Evolutionary conservation across 371 early-diverging fungal species (phyloP).

Genomic region (Choanephora cucurbitarum): DNA sequence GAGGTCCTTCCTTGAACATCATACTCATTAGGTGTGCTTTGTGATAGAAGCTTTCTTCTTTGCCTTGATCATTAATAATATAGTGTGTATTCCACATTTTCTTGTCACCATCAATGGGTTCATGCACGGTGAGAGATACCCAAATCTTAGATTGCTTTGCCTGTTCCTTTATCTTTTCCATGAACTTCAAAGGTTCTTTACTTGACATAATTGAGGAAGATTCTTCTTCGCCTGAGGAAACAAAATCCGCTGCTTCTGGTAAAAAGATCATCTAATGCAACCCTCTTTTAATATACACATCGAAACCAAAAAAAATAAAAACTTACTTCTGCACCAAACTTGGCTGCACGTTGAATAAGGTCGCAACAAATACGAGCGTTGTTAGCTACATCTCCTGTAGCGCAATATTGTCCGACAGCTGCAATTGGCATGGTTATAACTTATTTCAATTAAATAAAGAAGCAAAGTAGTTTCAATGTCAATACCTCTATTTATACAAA

Average conservation of each 20-base stretch:
- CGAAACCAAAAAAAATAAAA: neutral
- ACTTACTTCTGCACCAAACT: constrained; percentile 53
- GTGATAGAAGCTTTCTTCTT: constrained; percentile 60
- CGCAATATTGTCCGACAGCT: constrained; percentile 70
- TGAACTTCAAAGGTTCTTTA: constrained; percentile 50
- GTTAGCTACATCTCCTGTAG: constrained; percentile 44
- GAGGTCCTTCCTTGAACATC: constrained; percentile 60
- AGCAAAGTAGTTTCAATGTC: neutral
- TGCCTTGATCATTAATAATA: constrained; percentile 64
- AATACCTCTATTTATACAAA: no score
- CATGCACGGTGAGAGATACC: constrained; percentile 82
- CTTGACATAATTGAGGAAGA: constrained; percentile 51
- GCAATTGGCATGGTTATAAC: constrained; percentile 11
- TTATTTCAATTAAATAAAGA: neutral
- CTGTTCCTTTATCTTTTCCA: constrained; percentile 55
- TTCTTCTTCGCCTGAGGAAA: constrained; percentile 56
- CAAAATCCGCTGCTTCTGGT: constrained; percentile 86
- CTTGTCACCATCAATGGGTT: constrained; percentile 12
- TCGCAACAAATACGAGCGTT: constrained; percentile 56
- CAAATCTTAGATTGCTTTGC: constrained; percentile 65
- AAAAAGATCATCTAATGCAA: constrained; percentile 70
- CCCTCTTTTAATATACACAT: neutral
- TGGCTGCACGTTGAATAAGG: constrained; percentile 58
- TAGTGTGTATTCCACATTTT: constrained; percentile 72
- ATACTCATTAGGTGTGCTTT: constrained; percentile 87